Evolutionary conservation across 1,139 yeast species (phyloP), one percentile per base, ranked within the genome.

Genomic region (Eremothecium coryli): DNA sequence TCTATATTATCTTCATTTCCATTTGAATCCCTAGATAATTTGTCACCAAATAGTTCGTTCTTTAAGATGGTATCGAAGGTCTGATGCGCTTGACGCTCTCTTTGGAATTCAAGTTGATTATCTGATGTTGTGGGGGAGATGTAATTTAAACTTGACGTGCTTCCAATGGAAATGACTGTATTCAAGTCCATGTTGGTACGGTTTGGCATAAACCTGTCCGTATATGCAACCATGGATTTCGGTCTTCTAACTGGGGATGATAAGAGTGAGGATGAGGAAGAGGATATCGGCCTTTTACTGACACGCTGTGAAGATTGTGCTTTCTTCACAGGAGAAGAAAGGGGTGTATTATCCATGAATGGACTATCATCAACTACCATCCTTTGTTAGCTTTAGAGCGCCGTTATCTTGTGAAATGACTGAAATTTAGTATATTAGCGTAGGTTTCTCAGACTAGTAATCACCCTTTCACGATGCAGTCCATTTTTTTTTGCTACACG

Each of bases 21-120:
- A 13, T 41, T 41, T 2, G 49, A 32, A 37, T 51, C 55, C 17
- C 42, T 45, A 25, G 44, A 38, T 20, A 81, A 76, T 40, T 81
- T 73, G 50, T 81, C 93, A 6, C 97, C 97, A 65, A 90, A 90
- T 27, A 90, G 63, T 56, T 90, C 99, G 20, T 93, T 85, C 49
- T 84, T 82, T 26, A 90, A 61, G 4, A 93, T 81, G 0, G 93
- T 76, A 32, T 88, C 78, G 56, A 88, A 93, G 0, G 95, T 84
- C 44, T 81, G 64, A 52, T 84, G 84, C 3, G 96, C 95, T 49
- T 82, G 94, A 44, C 78, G 81, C 49, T 77, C 84, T 49, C 75
- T 70, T 40, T 80, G 68, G 18, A 68, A 61, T 43, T 81, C 90
- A 21, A 80, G 62, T 48, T 80, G 93, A 44, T 72, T 75, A 31